Conservation (phyloP, 805 yeast species). For the Metschnikowia cerradonensis region DNA sequence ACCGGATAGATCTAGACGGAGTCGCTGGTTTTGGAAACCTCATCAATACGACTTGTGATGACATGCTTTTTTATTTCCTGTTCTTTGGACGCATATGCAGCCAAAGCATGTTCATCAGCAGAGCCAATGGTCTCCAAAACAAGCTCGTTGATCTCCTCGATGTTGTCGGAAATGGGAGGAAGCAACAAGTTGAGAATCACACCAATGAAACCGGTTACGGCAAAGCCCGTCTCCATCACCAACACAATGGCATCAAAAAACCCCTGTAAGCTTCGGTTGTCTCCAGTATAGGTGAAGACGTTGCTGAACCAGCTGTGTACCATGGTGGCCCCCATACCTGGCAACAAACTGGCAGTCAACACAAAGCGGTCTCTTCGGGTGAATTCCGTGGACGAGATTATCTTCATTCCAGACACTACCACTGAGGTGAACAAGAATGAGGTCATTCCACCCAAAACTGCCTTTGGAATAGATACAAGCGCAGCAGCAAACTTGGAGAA, state of each 20-base stretch:
- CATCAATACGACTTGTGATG: not conserved
- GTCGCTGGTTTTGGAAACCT: not conserved
- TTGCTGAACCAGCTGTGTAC: slow-evolving; percentile 61
- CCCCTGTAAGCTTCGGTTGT: slow-evolving; percentile 52
- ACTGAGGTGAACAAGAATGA: slow-evolving; percentile 72
- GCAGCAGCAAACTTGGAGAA: slow-evolving; percentile 13
- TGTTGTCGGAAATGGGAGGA: slow-evolving; percentile 53
- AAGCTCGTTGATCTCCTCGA: slow-evolving; percentile 44
- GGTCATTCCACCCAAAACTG: slow-evolving; percentile 78
- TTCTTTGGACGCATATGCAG: slow-evolving; percentile 30
- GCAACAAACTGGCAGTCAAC: slow-evolving; percentile 58
- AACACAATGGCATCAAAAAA: slow-evolving; percentile 64
- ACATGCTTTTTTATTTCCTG: slow-evolving; percentile 8
- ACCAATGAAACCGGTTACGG: slow-evolving; percentile 64
- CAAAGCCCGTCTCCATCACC: slow-evolving; percentile 71
- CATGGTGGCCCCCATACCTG: slow-evolving; percentile 65
- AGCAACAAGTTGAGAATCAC: slow-evolving; percentile 57
- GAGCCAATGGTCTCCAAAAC: slow-evolving; percentile 42
- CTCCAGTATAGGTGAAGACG: slow-evolving; percentile 65
- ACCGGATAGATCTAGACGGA: not conserved
- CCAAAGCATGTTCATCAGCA: slow-evolving; percentile 35
- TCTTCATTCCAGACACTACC: slow-evolving; percentile 68
- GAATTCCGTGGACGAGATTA: slow-evolving; percentile 58
- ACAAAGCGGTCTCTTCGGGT: slow-evolving; percentile 73
- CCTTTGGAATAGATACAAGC: slow-evolving; percentile 11